Evolutionary conservation across 2,329 filamentous ascomycete species (phyloP), one percentile per base, ranked within the genome.

Genomic region (Talaromyces islandicus): DNA sequence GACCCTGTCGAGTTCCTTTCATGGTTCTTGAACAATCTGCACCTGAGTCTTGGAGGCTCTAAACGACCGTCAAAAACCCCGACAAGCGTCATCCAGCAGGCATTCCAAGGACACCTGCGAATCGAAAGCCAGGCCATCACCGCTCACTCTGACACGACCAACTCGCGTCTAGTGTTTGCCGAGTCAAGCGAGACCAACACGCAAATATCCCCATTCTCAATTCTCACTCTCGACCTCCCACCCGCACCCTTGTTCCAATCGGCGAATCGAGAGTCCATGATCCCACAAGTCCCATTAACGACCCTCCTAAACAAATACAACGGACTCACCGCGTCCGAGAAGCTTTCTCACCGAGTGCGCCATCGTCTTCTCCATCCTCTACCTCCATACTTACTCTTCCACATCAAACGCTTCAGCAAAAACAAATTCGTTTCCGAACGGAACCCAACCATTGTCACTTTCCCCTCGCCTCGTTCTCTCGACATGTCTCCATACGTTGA

Each of bases 361-460:
- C 97, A 97, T 77, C 87, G 93, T 17, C 82, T 99, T 4, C 79
- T 96, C 54, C 92, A 96, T 69, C 94, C 94, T 0, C 82, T 99
- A 0, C 94, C 94, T 0, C 93, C 92, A 0, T 97, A 89, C 71
- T 85, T 99, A 19, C 81, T 94, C 57, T 91, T 99, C 78, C 93
- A 99, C 78, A 88, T 97, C 79, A 97, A 97, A 79, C 91, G 94
- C 67, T 99, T 99, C 82, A 91, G 88, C 66, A 88, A 89, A 66
- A 99, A 99, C 80, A 96, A 97, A 74, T 99, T 99, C 71, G 90
- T 99, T 21, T 85, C 89, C 2, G 93, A 97, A 77, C 89, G 94
- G 56, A 99, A 99, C 74, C 94, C 93, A 0, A 99, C 94, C 10
- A 99, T 99, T 69, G 94, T 99, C 64, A 97, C 93, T 0, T 99